Percentiles rank a stretch among this genome's conserved stretches.
phyloP scores from a whole-genome alignment of 345 rosid genomes.

The Pugionium cornutum region DNA sequence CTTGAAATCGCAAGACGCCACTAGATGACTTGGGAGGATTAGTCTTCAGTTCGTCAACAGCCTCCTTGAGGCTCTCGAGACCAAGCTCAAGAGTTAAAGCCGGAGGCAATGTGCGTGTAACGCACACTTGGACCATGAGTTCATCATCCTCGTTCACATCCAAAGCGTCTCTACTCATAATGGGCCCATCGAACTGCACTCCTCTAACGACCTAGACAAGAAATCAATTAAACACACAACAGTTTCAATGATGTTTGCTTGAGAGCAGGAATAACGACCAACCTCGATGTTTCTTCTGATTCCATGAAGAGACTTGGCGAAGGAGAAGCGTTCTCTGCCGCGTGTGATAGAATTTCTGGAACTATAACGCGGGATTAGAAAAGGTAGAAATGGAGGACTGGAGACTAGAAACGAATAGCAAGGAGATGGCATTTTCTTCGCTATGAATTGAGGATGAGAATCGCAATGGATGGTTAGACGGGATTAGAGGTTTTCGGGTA shows the following conservation, averaged over 20 bases:
- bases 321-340: conserved; percentile 30
- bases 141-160: conserved; percentile 49
- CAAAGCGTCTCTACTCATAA: conserved; percentile 40
- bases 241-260: background rate
- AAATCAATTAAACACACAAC: conserved; percentile 5
- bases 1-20: conserved; percentile 78
- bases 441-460: background rate
- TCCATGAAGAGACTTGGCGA: conserved; percentile 24
- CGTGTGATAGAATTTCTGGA: conserved; percentile 26
- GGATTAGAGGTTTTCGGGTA: conserved; percentile 29
- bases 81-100: conserved; percentile 81
- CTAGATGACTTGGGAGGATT: conserved; percentile 58
- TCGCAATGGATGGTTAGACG: conserved; percentile 28
- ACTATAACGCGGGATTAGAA: conserved; percentile 25
- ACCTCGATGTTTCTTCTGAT: conserved; percentile 30
- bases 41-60: conserved; percentile 57
- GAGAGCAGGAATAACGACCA: background rate
- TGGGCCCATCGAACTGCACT: conserved; percentile 61
- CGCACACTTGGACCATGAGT: conserved; percentile 59
- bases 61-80: conserved; percentile 54
- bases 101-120: conserved; percentile 70
- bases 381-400: conserved; percentile 34
- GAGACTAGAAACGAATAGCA: conserved; percentile 20
- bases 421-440: conserved; percentile 29
- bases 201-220: conserved; percentile 46